Evolutionary conservation across 208 protist genomes (phyloP).

Genomic region (Leishmania mexicana): DNA sequence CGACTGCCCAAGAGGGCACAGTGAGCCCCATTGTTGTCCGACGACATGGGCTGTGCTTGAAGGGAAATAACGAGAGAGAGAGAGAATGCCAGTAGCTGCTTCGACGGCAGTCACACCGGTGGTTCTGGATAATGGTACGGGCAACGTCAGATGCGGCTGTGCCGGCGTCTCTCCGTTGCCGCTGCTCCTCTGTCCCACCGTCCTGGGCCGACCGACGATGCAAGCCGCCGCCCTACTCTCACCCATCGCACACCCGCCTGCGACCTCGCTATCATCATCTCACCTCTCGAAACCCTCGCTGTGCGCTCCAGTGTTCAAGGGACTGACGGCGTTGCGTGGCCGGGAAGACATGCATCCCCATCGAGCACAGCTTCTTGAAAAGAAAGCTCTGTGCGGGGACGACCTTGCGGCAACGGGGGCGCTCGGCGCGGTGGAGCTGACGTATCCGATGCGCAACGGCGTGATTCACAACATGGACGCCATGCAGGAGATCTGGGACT

Average conservation of each 20-base stretch:
- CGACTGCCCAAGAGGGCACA: neutral
- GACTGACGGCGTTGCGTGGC: neutral
- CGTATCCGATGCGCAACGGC: constrained; percentile 97
- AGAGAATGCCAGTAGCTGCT: neutral
- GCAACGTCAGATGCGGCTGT: constrained; percentile 98
- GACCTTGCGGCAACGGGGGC: constrained; percentile 4
- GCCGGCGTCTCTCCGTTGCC: constrained; percentile 96
- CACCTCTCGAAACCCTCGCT: neutral
- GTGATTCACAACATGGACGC: constrained; percentile 97
- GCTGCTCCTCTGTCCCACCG: constrained; percentile 94
- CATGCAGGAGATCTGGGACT: constrained; percentile 97
- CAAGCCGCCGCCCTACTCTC: constrained; percentile 30
- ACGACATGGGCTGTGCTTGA: neutral
- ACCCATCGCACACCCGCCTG: neutral
- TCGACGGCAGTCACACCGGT: constrained; percentile 31
- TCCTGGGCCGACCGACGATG: constrained; percentile 94
- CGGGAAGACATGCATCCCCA: neutral
- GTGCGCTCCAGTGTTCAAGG: neutral
- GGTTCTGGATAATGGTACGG: constrained; percentile 72
- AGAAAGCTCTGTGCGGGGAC: constrained; percentile 15
- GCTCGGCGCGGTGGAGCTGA: constrained; percentile 36
- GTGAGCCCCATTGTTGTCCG: neutral
- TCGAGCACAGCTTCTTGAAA: constrained; percentile 3
- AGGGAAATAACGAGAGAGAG: neutral
- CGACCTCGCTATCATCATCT: neutral